These are phyloP conservation scores for Phytophthora ohioensis DNA, from an alignment of 352 stramenopile genomes.

Conservation along the genomic window DNA sequence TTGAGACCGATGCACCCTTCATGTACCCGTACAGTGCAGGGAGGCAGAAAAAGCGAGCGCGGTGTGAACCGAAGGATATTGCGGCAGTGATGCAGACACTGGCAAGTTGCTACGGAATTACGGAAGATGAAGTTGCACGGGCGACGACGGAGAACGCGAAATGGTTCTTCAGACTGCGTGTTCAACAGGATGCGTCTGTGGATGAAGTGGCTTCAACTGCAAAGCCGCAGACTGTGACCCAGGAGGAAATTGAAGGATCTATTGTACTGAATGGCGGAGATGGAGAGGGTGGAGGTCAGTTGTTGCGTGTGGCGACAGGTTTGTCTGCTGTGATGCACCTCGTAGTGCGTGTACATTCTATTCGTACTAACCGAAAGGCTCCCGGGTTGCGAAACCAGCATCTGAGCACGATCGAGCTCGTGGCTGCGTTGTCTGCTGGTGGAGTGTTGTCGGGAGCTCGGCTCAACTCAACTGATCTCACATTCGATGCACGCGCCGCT, in stretches of 20 bases:
- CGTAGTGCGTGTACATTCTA: conserved; percentile 76
- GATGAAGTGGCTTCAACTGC: conserved; percentile 10
- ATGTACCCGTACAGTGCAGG: conserved; percentile 70
- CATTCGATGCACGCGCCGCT: conserved; percentile 39
- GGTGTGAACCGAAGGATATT: conserved; percentile 77
- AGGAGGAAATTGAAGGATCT: conserved; percentile 25
- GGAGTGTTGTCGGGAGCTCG: conserved; percentile 43
- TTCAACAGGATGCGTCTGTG: conserved; percentile 4
- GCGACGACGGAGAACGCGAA: conserved; percentile 60
- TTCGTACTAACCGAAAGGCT: conserved; percentile 74
- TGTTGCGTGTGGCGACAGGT: conserved; percentile 84
- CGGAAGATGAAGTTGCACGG: conserved; percentile 48
- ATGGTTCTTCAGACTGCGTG: conserved; percentile 58
- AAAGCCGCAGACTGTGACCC: neutral
- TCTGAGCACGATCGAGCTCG: conserved; percentile 77
- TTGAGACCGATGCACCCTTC: conserved; percentile 83
- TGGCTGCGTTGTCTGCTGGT: conserved; percentile 42
- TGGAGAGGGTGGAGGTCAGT: conserved; percentile 90
- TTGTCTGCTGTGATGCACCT: conserved; percentile 73
- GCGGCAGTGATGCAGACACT: conserved; percentile 67
- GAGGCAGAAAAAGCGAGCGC: conserved; percentile 39
- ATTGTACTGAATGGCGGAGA: conserved; percentile 60
- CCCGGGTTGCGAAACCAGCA: conserved; percentile 87
- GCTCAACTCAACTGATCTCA: conserved; percentile 60
- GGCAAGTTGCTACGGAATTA: conserved; percentile 50